Evolutionary conservation across 2,329 filamentous ascomycete genomes (phyloP).

Genomic region (Neodidymelliopsis sp.): DNA sequence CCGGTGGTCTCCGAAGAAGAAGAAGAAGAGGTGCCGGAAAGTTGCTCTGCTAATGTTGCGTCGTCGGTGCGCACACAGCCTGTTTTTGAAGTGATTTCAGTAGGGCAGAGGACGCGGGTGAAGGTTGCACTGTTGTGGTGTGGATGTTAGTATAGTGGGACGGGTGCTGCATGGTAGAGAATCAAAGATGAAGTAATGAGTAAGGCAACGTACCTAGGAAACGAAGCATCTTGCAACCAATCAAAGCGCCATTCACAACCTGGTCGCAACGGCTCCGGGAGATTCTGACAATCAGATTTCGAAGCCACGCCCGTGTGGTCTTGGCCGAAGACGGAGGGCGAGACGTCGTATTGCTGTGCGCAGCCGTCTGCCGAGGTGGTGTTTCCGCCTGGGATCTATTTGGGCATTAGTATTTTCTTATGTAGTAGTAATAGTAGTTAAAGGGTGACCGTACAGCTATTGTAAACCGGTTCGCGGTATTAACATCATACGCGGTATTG

Average conservation of each 20-base stretch:
- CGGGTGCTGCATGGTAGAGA: background rate
- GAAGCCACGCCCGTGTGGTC: slow-evolving; percentile 37
- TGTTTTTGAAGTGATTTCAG: slow-evolving; percentile 44
- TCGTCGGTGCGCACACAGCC: slow-evolving; percentile 46
- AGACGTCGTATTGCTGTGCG: slow-evolving; percentile 42
- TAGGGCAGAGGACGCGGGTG: slow-evolving; percentile 46
- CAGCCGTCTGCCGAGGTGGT: slow-evolving; percentile 45
- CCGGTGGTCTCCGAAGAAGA: background rate
- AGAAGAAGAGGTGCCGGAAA: too few relatives aligned
- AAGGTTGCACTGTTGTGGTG: slow-evolving; percentile 42
- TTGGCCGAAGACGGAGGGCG: slow-evolving; percentile 44
- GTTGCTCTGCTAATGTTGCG: slow-evolving; percentile 25
- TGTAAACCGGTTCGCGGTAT: slow-evolving; percentile 44
- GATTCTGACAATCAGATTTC: slow-evolving; percentile 43
- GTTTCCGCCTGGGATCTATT: slow-evolving; percentile 46
- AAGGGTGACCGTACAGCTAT: slow-evolving; percentile 41
- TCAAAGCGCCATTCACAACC: slow-evolving; percentile 47
- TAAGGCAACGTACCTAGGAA: slow-evolving; percentile 38
- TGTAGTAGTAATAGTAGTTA: background rate
- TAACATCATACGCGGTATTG: slow-evolving; percentile 61
- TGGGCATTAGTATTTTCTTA: background rate
- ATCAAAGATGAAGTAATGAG: background rate
- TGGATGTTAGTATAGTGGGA: background rate
- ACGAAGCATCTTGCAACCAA: slow-evolving; percentile 45
- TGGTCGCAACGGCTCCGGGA: slow-evolving; percentile 37